These are phyloP conservation scores for Eragrostis tef DNA, from an alignment of 202 grass and related monocot species.

Conservation along the genomic window DNA sequence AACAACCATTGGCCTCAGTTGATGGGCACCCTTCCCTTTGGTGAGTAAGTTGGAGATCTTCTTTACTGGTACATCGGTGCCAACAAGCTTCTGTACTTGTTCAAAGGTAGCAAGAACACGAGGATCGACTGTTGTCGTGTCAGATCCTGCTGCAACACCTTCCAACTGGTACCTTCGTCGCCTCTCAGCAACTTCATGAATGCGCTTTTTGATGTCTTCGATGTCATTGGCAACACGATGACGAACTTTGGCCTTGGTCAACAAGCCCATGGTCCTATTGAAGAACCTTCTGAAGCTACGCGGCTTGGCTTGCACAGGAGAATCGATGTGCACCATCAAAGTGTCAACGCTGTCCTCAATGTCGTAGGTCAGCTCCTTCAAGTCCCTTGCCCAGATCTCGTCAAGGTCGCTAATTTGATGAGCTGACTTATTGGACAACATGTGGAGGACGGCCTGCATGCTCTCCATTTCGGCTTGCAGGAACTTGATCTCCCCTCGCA, in stretches of 20 bases:
- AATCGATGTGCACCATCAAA: background rate
- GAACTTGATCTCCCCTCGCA: background rate
- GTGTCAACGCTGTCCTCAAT: conserved; percentile 27
- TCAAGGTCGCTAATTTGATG: background rate
- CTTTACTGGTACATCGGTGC: background rate
- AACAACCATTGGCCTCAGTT: background rate
- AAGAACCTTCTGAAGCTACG: background rate
- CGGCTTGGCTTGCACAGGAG: background rate
- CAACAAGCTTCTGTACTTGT: background rate
- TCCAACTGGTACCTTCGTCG: background rate
- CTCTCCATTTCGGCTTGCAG: conserved; percentile 2
- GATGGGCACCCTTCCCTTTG: background rate
- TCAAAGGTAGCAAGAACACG: background rate
- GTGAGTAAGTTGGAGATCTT: background rate
- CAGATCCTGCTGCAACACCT: background rate
- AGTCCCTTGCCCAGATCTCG: conserved; percentile 42
- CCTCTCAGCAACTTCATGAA: background rate
- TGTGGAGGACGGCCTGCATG: background rate
- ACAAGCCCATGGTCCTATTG: background rate
- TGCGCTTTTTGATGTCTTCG: conserved; percentile 12
- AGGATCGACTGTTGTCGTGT: background rate
- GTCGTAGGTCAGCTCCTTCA: conserved; percentile 45
- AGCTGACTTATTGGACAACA: background rate
- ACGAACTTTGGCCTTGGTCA: background rate
- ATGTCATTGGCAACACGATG: background rate